Evolutionary conservation across 768 basidiomycete species (phyloP).

Genomic region (Hypholoma fasciculare): DNA sequence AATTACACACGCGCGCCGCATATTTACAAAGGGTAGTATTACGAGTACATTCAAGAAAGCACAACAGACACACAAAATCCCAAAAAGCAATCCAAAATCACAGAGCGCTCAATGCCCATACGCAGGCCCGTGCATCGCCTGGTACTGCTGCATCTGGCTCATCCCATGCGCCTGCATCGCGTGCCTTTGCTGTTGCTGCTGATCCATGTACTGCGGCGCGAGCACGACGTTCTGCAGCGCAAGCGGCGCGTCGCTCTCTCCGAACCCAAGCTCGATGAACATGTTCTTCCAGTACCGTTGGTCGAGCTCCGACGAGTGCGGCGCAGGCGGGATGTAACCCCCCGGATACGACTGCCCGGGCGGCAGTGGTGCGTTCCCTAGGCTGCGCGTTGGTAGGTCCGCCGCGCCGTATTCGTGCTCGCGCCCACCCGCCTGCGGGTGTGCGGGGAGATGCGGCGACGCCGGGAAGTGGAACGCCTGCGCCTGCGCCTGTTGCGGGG

Average conservation of each 20-base stretch:
- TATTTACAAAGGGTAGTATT: no score
- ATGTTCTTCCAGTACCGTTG: slow-evolving; percentile 73
- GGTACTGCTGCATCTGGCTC: slow-evolving; percentile 11
- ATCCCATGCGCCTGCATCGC: not conserved
- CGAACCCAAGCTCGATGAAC: slow-evolving; percentile 73
- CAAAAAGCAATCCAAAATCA: slow-evolving; percentile 4
- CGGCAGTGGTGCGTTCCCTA: slow-evolving; percentile 6
- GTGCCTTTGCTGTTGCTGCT: slow-evolving; percentile 18
- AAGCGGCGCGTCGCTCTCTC: slow-evolving; percentile 41
- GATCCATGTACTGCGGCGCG: slow-evolving; percentile 14
- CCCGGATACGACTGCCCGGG: slow-evolving; percentile 23
- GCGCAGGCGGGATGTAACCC: slow-evolving; percentile 34
- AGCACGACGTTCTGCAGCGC: slow-evolving; percentile 18
- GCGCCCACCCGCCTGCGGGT: slow-evolving; percentile 20
- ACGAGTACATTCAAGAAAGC: slow-evolving; percentile 3
- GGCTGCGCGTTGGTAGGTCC: slow-evolving; percentile 14
- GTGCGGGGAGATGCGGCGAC: slow-evolving; percentile 34
- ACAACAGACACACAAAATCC: not conserved
- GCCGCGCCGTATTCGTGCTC: not conserved
- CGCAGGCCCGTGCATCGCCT: slow-evolving; percentile 22
- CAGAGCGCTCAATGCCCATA: slow-evolving; percentile 26
- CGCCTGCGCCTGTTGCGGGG: slow-evolving; percentile 24
- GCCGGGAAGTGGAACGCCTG: slow-evolving; percentile 42
- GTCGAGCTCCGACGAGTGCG: slow-evolving; percentile 57
- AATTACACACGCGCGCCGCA: not conserved